Percentiles rank a stretch among this genome's conserved stretches.
Conservation (phyloP, 495 filamentous ascomycete genomes). For the Tuber melanosporum region DNA sequence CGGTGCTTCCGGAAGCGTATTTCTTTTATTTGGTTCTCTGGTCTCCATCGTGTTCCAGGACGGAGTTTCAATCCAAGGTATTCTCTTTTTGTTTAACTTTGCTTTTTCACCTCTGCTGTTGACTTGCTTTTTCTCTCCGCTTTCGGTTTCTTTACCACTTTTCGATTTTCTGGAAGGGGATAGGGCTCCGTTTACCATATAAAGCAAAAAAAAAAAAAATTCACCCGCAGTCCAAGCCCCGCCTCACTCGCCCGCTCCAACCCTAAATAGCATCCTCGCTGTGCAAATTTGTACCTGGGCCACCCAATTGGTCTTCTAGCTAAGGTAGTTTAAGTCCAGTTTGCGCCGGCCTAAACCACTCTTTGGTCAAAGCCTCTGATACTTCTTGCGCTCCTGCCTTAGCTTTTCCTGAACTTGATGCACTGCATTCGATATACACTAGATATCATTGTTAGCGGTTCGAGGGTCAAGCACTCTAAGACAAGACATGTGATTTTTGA, state of each 20-base stretch:
- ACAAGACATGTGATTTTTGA: background rate
- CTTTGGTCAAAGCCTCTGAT: constrained; percentile 49
- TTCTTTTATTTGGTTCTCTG: constrained; percentile 4
- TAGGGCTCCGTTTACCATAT: constrained; percentile 2
- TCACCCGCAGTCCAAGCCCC: constrained; percentile 4
- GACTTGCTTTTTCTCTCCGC: constrained; percentile 18
- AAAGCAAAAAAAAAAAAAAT: constrained; percentile 7
- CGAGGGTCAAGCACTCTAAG: constrained; percentile 4
- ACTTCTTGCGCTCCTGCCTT: constrained; percentile 51
- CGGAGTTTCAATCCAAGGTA: constrained; percentile 5
- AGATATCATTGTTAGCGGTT: constrained; percentile 8
- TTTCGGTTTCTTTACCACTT: constrained; percentile 6
- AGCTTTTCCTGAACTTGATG: constrained; percentile 47
- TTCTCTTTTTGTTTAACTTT: constrained; percentile 13
- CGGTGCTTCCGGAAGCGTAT: background rate
- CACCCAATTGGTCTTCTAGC: background rate
- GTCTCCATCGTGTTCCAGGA: background rate
- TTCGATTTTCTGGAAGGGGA: constrained; percentile 9
- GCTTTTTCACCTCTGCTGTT: constrained; percentile 10
- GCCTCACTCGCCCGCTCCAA: constrained; percentile 8
- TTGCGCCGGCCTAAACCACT: constrained; percentile 52
- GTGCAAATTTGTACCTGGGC: background rate
- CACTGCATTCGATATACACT: constrained; percentile 57
- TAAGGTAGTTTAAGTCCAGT: constrained; percentile 36
- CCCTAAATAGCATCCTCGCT: constrained; percentile 6